Percentiles rank a stretch among this genome's conserved stretches.
Evolutionary conservation across 2,329 filamentous ascomycete genomes (phyloP).

Genomic region (Aaosphaeria arxii): DNA sequence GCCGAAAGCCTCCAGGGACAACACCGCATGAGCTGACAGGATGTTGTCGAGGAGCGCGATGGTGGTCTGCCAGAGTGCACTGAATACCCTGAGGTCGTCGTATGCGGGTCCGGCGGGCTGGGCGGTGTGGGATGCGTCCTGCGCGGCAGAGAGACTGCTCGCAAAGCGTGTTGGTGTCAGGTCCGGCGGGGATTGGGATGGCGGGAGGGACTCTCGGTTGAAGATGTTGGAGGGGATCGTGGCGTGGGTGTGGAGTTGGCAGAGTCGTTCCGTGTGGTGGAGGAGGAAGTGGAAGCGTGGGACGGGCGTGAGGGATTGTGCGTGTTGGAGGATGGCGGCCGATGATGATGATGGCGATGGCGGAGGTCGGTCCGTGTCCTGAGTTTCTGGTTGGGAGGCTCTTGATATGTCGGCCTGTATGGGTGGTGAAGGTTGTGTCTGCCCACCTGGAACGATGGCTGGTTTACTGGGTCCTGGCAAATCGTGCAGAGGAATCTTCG

Average conservation of each 20-base stretch:
- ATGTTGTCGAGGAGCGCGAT: slow-evolving; percentile 10
- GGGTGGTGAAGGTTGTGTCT: too few species aligned
- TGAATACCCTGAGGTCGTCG: slow-evolving; percentile 14
- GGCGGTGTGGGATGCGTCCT: slow-evolving; percentile 10
- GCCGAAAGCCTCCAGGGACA: slow-evolving; percentile 13
- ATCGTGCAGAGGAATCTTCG: too few species aligned
- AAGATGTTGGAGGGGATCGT: not conserved
- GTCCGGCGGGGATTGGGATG: not conserved
- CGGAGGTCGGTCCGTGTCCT: slow-evolving; percentile 1
- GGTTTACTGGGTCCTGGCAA: too few species aligned
- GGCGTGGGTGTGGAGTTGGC: not conserved
- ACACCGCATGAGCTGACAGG: slow-evolving; percentile 1
- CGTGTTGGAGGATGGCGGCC: not conserved
- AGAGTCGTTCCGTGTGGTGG: not conserved
- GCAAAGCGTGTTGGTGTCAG: slow-evolving; percentile 7
- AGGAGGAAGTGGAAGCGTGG: slow-evolving; percentile 10
- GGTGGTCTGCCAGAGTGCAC: slow-evolving; percentile 10
- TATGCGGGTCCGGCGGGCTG: slow-evolving; percentile 9
- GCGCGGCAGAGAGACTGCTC: slow-evolving; percentile 13
- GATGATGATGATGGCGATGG: not conserved
- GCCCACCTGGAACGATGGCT: too few species aligned
- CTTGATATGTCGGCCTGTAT: not conserved
- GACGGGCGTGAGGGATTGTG: not conserved
- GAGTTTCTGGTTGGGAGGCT: slow-evolving; percentile 1
- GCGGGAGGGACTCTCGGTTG: slow-evolving; percentile 1